Conservation (phyloP, 495 filamentous ascomycete genomes). For the Sabuloglossum arenarium region DNA sequence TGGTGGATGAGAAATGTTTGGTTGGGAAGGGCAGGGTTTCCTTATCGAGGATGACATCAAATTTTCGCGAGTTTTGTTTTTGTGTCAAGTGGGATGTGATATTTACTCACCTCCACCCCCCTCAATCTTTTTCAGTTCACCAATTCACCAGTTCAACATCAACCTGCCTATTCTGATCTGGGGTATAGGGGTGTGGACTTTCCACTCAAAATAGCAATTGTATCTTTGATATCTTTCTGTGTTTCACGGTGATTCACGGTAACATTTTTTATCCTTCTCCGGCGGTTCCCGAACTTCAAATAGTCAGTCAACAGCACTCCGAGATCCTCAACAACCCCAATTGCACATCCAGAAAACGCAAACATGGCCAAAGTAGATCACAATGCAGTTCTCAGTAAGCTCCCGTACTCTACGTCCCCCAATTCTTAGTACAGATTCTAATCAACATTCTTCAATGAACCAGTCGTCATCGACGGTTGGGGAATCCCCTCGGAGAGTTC, state of each 20-base stretch:
- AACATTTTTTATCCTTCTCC: neutral
- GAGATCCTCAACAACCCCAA: neutral
- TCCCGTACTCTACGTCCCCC: neutral
- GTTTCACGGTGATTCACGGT: neutral
- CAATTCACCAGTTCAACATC: neutral
- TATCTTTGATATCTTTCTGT: too few relatives aligned
- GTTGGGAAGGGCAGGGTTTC: neutral
- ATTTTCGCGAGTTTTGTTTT: slow-evolving; percentile 2
- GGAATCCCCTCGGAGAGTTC: slow-evolving; percentile 65
- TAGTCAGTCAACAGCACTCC: neutral
- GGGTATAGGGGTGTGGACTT: too few relatives aligned
- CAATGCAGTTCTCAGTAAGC: slow-evolving; percentile 81
- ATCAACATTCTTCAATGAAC: slow-evolving; percentile 16
- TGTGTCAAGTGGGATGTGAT: neutral
- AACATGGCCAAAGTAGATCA: slow-evolving; percentile 66
- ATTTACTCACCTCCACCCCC: neutral
- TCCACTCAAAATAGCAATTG: too few relatives aligned
- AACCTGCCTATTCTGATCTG: too few relatives aligned
- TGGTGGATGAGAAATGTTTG: neutral
- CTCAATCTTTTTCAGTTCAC: neutral
- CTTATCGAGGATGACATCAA: neutral
- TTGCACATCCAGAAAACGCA: neutral
- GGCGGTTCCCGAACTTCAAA: neutral
- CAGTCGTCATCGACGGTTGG: slow-evolving; percentile 98
- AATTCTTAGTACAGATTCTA: neutral